Conservation (phyloP, 1,284 basidiomycete genomes). For the Ceratobasidium sp. region DNA sequence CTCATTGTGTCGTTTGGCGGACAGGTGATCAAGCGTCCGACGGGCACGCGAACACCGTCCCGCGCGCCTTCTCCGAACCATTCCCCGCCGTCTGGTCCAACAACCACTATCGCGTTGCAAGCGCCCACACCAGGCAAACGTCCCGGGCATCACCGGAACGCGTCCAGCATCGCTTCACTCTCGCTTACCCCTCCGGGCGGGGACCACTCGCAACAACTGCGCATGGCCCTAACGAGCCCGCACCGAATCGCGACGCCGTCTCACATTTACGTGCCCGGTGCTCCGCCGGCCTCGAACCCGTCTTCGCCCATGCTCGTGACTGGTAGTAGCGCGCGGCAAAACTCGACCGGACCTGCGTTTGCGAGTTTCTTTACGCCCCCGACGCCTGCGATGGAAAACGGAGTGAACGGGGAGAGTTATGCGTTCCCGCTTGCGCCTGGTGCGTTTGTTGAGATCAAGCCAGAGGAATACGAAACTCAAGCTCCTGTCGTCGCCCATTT, state of each 20-base stretch:
- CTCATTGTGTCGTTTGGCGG: slow-evolving; percentile 84
- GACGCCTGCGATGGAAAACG: slow-evolving; percentile 50
- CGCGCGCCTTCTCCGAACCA: slow-evolving; percentile 33
- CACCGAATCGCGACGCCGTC: slow-evolving; percentile 60
- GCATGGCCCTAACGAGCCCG: slow-evolving; percentile 21
- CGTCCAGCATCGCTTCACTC: slow-evolving; percentile 17
- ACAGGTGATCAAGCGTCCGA: slow-evolving; percentile 74
- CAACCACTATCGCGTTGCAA: slow-evolving; percentile 5
- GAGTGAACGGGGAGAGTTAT: background rate
- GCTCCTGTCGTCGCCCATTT: background rate
- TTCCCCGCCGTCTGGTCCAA: slow-evolving; percentile 10
- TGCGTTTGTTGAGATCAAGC: slow-evolving; percentile 26
- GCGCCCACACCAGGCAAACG: slow-evolving; percentile 8
- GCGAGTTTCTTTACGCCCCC: slow-evolving; percentile 38
- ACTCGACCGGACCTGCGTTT: slow-evolving; percentile 21
- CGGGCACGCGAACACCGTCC: slow-evolving; percentile 36
- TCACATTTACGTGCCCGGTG: slow-evolving; percentile 68
- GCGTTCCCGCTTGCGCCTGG: slow-evolving; percentile 46
- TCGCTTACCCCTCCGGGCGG: slow-evolving; percentile 15
- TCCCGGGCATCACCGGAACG: slow-evolving; percentile 23
- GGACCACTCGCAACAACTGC: slow-evolving; percentile 39
- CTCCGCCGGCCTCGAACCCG: slow-evolving; percentile 59
- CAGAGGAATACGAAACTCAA: background rate
- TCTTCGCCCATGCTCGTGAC: slow-evolving; percentile 46
- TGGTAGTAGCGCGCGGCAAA: slow-evolving; percentile 25